Conservation (phyloP, 73 alveolate genomes). For the Paramecium primaurelia region DNA sequence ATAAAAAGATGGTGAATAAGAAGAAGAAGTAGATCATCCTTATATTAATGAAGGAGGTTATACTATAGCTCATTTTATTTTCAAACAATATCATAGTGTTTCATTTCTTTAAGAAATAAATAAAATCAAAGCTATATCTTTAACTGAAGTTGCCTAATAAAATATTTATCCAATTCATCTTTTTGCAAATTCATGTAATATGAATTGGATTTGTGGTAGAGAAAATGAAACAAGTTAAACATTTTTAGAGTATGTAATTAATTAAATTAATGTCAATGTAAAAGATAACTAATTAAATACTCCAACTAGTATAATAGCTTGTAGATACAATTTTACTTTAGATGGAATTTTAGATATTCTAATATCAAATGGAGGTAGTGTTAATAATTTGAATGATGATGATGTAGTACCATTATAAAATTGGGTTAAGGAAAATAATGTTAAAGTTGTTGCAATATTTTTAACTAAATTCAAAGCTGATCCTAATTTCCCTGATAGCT, state of each 20-base stretch:
- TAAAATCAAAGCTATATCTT: neutral
- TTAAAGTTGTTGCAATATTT: conserved; percentile 40
- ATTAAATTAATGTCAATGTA: conserved; percentile 60
- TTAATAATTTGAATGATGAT: conserved; percentile 60
- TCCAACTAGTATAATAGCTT: neutral
- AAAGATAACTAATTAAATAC: conserved; percentile 49
- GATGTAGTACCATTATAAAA: conserved; percentile 59
- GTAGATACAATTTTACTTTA: neutral
- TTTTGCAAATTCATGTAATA: neutral
- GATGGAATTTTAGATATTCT: neutral
- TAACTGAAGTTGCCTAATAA: neutral
- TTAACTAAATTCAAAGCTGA: conserved; percentile 41
- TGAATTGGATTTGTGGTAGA: neutral
- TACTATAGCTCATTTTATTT: neutral
- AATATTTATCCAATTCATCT: neutral
- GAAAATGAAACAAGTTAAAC: neutral
- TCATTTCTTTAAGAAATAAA: neutral
- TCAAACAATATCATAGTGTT: neutral
- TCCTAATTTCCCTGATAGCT: neutral
- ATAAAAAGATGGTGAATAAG: neutral
- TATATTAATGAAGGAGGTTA: neutral
- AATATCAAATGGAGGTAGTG: conserved; percentile 62
- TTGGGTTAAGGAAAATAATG: conserved; percentile 52
- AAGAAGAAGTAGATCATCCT: neutral
- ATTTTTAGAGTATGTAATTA: conserved; percentile 7